Base-by-base conservation (phyloP, 1,284 basidiomycete species). In the Pseudozyma sp. region DNA sequence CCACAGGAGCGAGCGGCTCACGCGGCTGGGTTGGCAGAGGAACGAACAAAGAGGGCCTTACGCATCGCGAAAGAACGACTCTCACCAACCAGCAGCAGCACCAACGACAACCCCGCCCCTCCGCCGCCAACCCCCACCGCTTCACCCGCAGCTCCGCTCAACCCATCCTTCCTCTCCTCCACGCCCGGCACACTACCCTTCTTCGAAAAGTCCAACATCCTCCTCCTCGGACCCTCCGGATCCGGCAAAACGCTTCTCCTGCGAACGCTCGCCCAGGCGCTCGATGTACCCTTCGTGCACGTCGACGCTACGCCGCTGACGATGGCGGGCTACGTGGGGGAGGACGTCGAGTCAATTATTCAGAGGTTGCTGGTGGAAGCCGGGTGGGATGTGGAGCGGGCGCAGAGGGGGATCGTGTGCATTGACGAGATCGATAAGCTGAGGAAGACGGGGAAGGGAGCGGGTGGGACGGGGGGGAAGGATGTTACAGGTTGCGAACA, bases 361-460 rank as follows among this genome's bases (percentile, higher is more conserved):
- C 62, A 70, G 16, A 51, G 78, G 7, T 46, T 79, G 40, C 50
- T 79, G 3, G 67, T 68, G 3, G 68, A 66, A 9, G 59, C 74
- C 7, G 68, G 54, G 0, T 69, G 78, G 63, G 73, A 79, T 49
- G 55, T 76, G 1, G 54, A 42, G 14, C 43, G 55, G 0, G 77
- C 77, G 0, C 65, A 79, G 50, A 11, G 63, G 3, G 77, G 79
- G 4, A 97, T 98, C 63, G 91, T 97, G 19, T 96, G 95, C 84
- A 95, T 98, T 54, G 96, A 98, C 80, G 96, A 98, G 86, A 87
- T 95, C 2, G 95, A 98, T 86, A 98, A 97, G 86, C 90, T 97
- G 56, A 42, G 92, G 92, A 46, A 43, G 16, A 58, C 47, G 19
- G 53, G 46, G 29, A 17, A 81, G 75, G 85, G 91, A 5, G 91